phyloP scores from a whole-genome alignment of 164 flowering plant species.

The Piper betle region DNA sequence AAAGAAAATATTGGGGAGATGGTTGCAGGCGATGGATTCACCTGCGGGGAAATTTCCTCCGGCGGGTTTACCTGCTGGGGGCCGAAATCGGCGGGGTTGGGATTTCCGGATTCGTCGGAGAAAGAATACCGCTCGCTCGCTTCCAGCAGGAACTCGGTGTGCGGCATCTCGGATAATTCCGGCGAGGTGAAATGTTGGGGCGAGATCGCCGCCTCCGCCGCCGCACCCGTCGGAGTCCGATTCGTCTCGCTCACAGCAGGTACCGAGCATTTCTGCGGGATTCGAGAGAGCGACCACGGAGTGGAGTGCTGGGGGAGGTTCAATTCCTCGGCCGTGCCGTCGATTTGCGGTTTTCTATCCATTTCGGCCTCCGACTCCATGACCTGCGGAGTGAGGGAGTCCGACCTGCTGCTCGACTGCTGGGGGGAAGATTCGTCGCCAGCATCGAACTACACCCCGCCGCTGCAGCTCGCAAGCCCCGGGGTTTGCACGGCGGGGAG shows the following conservation, averaged over 20 bases:
- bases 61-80: constrained; percentile 74
- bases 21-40: constrained; percentile 79
- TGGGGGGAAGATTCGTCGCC: constrained; percentile 37
- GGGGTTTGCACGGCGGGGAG: constrained; percentile 47
- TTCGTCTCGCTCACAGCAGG: constrained; percentile 64
- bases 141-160: constrained; percentile 30
- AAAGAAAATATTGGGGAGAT: constrained; percentile 20
- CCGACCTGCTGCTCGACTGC: constrained; percentile 67
- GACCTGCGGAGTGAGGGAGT: constrained; percentile 75
- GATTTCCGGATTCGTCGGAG: constrained; percentile 15
- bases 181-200: constrained; percentile 70
- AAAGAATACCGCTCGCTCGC: constrained; percentile 22
- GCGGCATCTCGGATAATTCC: constrained; percentile 43
- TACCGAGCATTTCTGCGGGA: constrained; percentile 65
- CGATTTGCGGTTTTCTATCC: constrained; percentile 55
- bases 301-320: constrained; percentile 77
- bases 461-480: constrained; percentile 75
- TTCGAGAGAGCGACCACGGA: constrained; percentile 62
- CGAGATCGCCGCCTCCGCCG: constrained; percentile 6
- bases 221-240: constrained; percentile 17
- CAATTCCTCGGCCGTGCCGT: constrained; percentile 47
- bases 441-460: constrained; percentile 44
- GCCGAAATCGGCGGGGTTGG: constrained; percentile 32
- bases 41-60: constrained; percentile 48
- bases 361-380: constrained; percentile 60